These are phyloP conservation scores for Cylindrodendrum hubeiense DNA, from an alignment of 2,329 filamentous ascomycete species.

Conservation along the genomic window DNA sequence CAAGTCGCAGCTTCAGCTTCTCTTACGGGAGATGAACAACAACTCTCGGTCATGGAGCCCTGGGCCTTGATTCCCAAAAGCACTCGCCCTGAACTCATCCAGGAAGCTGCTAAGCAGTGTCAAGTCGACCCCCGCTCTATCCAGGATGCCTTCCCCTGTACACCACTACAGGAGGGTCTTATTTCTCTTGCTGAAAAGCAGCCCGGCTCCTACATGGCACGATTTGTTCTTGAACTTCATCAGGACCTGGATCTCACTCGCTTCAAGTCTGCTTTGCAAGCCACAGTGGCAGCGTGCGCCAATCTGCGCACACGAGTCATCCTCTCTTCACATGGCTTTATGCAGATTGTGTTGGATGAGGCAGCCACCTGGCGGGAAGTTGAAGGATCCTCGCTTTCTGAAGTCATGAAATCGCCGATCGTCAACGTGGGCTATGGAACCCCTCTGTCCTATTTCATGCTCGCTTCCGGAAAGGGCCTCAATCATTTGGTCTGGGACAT, in stretches of 20 bases:
- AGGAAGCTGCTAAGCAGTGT: background rate
- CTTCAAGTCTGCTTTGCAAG: slow-evolving; percentile 1
- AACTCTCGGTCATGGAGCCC: background rate
- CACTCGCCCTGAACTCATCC: background rate
- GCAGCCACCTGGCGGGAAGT: background rate
- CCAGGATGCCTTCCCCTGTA: slow-evolving; percentile 13
- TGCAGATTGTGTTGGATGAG: slow-evolving; percentile 1
- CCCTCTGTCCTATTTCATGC: slow-evolving; percentile 11
- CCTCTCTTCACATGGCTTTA: background rate
- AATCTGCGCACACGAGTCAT: slow-evolving; percentile 11
- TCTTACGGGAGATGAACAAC: background rate
- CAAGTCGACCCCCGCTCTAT: background rate
- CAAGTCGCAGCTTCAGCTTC: background rate
- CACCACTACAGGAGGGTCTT: slow-evolving; percentile 6
- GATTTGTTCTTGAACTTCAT: background rate
- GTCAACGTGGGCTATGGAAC: slow-evolving; percentile 1
- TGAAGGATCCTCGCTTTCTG: background rate
- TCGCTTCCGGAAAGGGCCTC: background rate
- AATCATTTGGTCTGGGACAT: background rate
- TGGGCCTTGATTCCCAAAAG: background rate
- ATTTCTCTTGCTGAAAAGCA: slow-evolving; percentile 9
- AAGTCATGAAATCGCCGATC: slow-evolving; percentile 2
- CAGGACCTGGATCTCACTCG: background rate
- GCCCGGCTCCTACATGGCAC: slow-evolving; percentile 9
- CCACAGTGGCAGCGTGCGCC: slow-evolving; percentile 1